Evolutionary conservation across 2,329 filamentous ascomycete species (phyloP).

Genomic region (Fusarium veterinarium): DNA sequence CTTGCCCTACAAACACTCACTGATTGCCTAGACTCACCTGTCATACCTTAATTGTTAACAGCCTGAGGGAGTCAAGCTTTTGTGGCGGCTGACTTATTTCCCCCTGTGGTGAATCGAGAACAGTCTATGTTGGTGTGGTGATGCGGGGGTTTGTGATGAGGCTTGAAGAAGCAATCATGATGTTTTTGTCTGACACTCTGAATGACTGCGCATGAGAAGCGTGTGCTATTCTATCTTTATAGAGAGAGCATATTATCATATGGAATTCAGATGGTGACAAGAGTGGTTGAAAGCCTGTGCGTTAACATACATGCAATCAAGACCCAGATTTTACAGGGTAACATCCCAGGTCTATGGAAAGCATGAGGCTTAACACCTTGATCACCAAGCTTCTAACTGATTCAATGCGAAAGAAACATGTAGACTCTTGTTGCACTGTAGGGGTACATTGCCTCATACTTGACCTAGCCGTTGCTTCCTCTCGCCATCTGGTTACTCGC

Average conservation of each 20-base stretch:
- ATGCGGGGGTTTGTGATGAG: background rate
- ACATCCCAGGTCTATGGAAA: background rate
- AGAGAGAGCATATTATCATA: background rate
- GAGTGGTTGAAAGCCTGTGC: background rate
- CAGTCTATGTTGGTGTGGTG: background rate
- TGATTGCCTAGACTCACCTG: background rate
- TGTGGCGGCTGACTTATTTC: conserved; percentile 3
- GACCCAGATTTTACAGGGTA: background rate
- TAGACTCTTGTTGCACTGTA: too few relatives aligned
- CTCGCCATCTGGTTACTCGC: background rate
- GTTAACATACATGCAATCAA: background rate
- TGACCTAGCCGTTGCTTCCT: background rate
- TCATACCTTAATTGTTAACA: background rate
- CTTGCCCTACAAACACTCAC: background rate
- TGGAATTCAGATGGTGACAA: too few relatives aligned
- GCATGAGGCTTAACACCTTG: background rate
- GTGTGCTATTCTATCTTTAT: background rate
- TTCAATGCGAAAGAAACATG: background rate
- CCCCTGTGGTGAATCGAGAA: background rate
- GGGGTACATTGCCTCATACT: background rate
- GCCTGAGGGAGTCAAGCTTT: background rate
- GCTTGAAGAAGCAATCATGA: background rate
- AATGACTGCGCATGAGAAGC: background rate
- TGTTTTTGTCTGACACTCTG: background rate
- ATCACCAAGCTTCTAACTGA: background rate